Conservation (phyloP, 1,284 basidiomycete genomes). For the Tilletia indica region DNA sequence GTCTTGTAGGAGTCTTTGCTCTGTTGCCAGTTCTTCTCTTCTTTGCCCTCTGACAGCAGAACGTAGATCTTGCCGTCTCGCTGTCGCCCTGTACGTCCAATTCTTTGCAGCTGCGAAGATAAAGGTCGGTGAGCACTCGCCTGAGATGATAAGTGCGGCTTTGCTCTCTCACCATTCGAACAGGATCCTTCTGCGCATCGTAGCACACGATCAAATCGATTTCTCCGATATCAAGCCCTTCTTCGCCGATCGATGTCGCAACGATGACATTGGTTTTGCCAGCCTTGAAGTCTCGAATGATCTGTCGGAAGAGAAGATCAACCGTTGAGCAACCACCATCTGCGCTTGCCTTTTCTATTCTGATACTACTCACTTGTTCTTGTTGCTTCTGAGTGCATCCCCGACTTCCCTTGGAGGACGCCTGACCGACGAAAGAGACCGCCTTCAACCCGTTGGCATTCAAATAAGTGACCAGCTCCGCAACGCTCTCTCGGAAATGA, state of each 20-base stretch:
- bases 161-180: constrained; percentile 73
- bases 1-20: constrained; percentile 83
- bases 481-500: constrained; percentile 80
- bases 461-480: constrained; percentile 72
- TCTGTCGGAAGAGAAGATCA: constrained; percentile 57
- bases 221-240: constrained; percentile 98
- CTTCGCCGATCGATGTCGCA: constrained; percentile 95
- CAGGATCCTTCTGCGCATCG: constrained; percentile 91
- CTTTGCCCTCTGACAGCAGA: constrained; percentile 84
- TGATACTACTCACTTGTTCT: constrained; percentile 65
- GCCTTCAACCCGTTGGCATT: constrained; percentile 62
- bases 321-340: constrained; percentile 1
- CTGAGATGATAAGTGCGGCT: neutral
- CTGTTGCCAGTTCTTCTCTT: constrained; percentile 86
- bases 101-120: constrained; percentile 75
- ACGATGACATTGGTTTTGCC: constrained; percentile 90
- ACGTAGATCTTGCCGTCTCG: constrained; percentile 86
- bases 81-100: constrained; percentile 93
- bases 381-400: constrained; percentile 77
- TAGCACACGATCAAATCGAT: constrained; percentile 97
- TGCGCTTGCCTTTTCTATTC: no score
- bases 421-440: constrained; percentile 91
- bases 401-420: constrained; percentile 42
- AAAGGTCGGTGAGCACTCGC: neutral
- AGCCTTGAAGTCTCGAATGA: constrained; percentile 79